Percentiles rank a stretch among this genome's conserved stretches.
Evolutionary conservation across 2,329 filamentous ascomycete species (phyloP).

Genomic region (Clarireedia homoeocarpa): DNA sequence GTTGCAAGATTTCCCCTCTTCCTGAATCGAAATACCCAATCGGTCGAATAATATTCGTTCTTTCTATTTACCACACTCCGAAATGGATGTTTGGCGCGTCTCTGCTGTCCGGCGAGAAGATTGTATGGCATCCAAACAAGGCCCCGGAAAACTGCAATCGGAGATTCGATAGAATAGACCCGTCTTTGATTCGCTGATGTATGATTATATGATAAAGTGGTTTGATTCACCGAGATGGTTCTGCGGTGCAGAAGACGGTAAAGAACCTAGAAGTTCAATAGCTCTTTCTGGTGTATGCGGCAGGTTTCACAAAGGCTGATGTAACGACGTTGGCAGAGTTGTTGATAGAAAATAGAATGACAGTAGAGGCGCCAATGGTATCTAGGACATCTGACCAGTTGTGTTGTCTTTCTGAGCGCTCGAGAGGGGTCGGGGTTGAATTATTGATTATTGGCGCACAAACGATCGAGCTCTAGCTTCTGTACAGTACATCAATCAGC

Average conservation of each 20-base stretch:
- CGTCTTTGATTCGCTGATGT: background rate
- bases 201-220: background rate
- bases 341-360: background rate
- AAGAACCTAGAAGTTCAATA: background rate
- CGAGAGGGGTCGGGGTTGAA: constrained; percentile 1
- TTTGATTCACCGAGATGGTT: background rate
- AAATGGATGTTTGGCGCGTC: background rate
- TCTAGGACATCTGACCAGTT: background rate
- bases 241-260: background rate
- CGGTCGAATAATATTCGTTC: background rate
- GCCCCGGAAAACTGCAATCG: background rate
- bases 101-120: background rate
- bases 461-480: background rate
- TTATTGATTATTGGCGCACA: constrained; percentile 5
- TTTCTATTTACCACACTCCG: background rate
- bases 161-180: background rate
- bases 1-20: background rate
- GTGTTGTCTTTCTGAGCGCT: background rate
- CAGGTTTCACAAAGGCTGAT: background rate
- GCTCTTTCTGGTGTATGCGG: background rate
- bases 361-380: constrained; percentile 1
- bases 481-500: constrained; percentile 1
- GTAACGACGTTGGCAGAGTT: background rate
- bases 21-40: background rate
- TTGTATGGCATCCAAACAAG: constrained; percentile 1